Conservation (phyloP, 805 yeast species). For the Pichia gijzeniarum region DNA sequence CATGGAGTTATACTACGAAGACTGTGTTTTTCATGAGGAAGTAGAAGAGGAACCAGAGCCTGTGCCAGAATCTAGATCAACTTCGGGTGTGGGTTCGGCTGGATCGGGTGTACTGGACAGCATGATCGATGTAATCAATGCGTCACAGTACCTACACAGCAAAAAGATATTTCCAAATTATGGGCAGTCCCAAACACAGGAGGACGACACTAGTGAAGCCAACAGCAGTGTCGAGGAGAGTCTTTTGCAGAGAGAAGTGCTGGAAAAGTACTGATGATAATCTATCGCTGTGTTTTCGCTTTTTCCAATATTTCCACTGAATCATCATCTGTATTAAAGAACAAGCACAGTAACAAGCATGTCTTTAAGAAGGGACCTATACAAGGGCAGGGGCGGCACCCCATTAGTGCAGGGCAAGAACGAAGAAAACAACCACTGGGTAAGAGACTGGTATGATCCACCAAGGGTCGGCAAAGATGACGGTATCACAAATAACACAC, state of each 20-base stretch:
- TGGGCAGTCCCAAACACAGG: background rate
- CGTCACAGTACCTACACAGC: constrained; percentile 23
- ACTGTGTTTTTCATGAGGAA: background rate
- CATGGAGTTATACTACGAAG: constrained; percentile 19
- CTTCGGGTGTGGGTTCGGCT: no score
- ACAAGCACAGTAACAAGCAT: constrained; percentile 11
- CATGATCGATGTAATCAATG: constrained; percentile 20
- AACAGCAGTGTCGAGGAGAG: constrained; percentile 24
- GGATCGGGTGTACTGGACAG: constrained; percentile 7
- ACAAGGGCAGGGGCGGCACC: constrained; percentile 26
- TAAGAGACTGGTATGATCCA: constrained; percentile 30
- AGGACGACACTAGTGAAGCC: background rate
- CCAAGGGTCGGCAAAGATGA: constrained; percentile 13
- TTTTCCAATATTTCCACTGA: no score
- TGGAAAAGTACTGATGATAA: constrained; percentile 10
- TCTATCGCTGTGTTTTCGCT: no score
- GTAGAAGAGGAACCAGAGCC: background rate
- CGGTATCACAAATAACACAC: no score
- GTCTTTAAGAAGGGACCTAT: constrained; percentile 31
- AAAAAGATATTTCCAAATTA: background rate
- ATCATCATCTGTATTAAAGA: background rate
- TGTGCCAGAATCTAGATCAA: no score
- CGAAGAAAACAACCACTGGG: constrained; percentile 26
- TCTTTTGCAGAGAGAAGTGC: constrained; percentile 24
- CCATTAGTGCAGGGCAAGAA: constrained; percentile 16